Conservation (phyloP, 2,329 filamentous ascomycete species). For the Xylariaceae sp. region DNA sequence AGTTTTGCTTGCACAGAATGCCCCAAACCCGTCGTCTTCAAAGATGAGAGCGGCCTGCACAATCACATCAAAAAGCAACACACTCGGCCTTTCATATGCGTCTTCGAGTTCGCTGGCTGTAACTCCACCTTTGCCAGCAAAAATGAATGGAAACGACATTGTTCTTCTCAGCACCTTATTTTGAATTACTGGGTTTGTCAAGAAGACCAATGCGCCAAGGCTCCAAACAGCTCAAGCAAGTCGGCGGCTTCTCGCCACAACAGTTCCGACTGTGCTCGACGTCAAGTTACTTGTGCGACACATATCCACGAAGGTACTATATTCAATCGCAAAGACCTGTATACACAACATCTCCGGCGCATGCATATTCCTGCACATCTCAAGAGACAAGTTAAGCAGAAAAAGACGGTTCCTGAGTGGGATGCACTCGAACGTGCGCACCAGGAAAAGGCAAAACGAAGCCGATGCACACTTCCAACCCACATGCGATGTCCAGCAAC, state of each 20-base stretch:
- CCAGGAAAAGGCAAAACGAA: constrained; percentile 60
- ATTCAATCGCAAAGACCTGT: constrained; percentile 92
- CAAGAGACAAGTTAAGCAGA: constrained; percentile 44
- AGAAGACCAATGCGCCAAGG: constrained; percentile 56
- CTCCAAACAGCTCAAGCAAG: constrained; percentile 34
- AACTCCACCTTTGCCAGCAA: constrained; percentile 72
- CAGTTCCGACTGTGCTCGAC: constrained; percentile 20
- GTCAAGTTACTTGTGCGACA: constrained; percentile 16
- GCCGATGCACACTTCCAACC: constrained; percentile 64
- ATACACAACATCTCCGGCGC: constrained; percentile 82
- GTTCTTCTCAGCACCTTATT: constrained; percentile 77
- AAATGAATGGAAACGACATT: constrained; percentile 96
- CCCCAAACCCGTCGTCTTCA: constrained; percentile 42
- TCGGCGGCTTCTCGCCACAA: constrained; percentile 24
- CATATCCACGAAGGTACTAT: constrained; percentile 57
- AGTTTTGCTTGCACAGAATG: constrained; percentile 43
- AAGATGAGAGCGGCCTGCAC: constrained; percentile 48
- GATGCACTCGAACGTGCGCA: constrained; percentile 59
- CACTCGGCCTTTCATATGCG: constrained; percentile 70
- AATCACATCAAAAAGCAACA: constrained; percentile 57
- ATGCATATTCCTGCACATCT: constrained; percentile 69
- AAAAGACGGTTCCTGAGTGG: constrained; percentile 42
- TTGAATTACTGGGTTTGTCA: constrained; percentile 77
- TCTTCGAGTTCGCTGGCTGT: constrained; percentile 80
- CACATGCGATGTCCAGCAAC: constrained; percentile 62